Base-by-base conservation (phyloP, 768 basidiomycete species). In the Naganishia kalamii region DNA sequence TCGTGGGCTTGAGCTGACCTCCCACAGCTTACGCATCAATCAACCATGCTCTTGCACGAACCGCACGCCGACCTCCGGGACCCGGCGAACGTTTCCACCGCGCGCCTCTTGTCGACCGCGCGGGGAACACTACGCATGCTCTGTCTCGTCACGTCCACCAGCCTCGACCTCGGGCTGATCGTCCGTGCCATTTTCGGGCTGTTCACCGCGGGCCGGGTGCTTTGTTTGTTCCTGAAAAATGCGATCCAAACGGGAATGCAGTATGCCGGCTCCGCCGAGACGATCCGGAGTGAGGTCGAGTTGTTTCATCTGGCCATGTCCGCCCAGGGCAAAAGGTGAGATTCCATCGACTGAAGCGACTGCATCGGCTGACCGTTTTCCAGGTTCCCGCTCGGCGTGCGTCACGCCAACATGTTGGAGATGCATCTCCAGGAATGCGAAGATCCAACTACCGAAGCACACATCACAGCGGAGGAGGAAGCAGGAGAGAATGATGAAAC, bases 51-150 rank as follows among this genome's bases (percentile, higher is more conserved):
- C 7, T 46, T 68, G 17, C 66, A 68, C 25, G 66, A 68, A 48
- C 62, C 62, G 1, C 63, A 63, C 48, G 66, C 62, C 7, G 25
- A 59, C 25, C 43, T 63, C 37, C 35, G 50, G 6, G 60, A 59
- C 47, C 52, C 62, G 4, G 29, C 63, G 29, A 57, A 68, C 35
- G n/a, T 44, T 3, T 68, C 66, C 27, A 64, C 62, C 37, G 27
- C 32, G 17, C 62, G 66, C 23, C 27, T 68, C 8, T 25, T 68
- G 13, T 52, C 49, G 5, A 52, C 66, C 25, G 41, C 66, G 27
- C 35, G 62, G 11, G 60, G 52, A 35, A 68, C 59, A 15, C 62
- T 68, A 13, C 63, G 63, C 46, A 60, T 68, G 62, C 21, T 68
- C 10, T 68, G 54, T 60, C 52, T 63, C 21, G 43, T 64, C 3